These are phyloP conservation scores for Diaporthe longicolla DNA, from an alignment of 2,329 filamentous ascomycete genomes.

Conservation along the genomic window DNA sequence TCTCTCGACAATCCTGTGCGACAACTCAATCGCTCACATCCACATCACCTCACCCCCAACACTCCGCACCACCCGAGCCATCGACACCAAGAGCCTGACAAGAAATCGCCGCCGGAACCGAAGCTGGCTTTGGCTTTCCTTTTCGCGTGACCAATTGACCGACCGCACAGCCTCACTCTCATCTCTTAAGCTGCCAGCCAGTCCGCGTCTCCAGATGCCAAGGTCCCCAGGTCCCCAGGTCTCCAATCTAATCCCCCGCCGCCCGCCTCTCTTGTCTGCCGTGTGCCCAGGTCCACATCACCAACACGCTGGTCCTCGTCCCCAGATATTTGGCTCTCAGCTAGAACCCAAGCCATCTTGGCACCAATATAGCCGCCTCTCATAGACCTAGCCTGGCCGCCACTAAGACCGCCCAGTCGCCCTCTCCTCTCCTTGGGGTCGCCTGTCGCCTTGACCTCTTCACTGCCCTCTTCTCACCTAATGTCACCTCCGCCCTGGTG, in stretches of 20 bases:
- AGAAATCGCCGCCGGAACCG: slow-evolving; percentile 14
- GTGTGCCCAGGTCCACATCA: slow-evolving; percentile 29
- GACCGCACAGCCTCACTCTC: slow-evolving; percentile 2
- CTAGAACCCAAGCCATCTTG: slow-evolving; percentile 32
- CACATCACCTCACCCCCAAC: neutral
- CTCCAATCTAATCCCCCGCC: slow-evolving; percentile 6
- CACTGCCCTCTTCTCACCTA: neutral
- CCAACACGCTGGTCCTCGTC: slow-evolving; percentile 24
- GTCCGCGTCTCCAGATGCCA: neutral
- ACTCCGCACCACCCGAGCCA: slow-evolving; percentile 6
- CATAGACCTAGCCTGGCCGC: slow-evolving; percentile 12
- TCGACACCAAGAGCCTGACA: neutral
- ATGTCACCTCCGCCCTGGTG: slow-evolving; percentile 3
- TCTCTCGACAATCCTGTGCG: neutral
- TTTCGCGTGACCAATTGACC: slow-evolving; percentile 13
- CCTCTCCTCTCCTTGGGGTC: slow-evolving; percentile 30
- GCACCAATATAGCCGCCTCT: slow-evolving; percentile 22
- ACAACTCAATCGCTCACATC: neutral
- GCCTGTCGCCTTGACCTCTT: slow-evolving; percentile 33
- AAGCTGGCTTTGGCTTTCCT: slow-evolving; percentile 16
- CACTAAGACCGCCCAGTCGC: slow-evolving; percentile 17
- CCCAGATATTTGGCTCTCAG: slow-evolving; percentile 29
- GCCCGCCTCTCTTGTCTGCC: slow-evolving; percentile 22
- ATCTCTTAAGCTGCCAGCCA: neutral
- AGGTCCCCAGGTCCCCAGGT: too few species aligned